A percentile compares a stretch with the other conserved stretches of the same genome.
phyloP scores from a whole-genome alignment of 257 asterid genomes.

The Lycium barbarum region DNA sequence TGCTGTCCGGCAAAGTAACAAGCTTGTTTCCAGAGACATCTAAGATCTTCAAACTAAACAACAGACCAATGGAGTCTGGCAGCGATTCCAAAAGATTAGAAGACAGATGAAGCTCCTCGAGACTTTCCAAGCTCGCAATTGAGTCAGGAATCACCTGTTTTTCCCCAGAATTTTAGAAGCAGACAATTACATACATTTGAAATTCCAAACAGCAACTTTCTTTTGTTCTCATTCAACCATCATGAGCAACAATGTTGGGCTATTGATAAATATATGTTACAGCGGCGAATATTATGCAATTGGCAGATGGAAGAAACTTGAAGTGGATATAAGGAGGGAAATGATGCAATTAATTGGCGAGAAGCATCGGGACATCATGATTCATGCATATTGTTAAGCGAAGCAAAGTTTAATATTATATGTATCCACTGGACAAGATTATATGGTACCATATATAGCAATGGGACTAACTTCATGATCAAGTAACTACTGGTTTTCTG shows the following conservation, averaged over 20 bases:
- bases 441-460: neutral
- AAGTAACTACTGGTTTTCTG: neutral
- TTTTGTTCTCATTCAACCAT: neutral
- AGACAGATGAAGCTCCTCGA: slow-evolving; percentile 81
- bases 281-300: neutral
- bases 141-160: slow-evolving; percentile 80
- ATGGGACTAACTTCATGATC: neutral
- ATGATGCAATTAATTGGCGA: slow-evolving; percentile 6
- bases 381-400: neutral
- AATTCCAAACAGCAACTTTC: neutral
- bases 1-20: slow-evolving; percentile 78
- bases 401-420: neutral
- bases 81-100: slow-evolving; percentile 68
- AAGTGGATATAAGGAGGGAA: neutral
- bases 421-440: neutral
- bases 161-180: slow-evolving; percentile 20
- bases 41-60: slow-evolving; percentile 64
- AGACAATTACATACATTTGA: neutral
- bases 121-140: slow-evolving; percentile 70
- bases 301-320: slow-evolving; percentile 10
- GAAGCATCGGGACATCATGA: neutral
- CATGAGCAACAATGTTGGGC: neutral
- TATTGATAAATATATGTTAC: neutral
- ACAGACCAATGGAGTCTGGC: slow-evolving; percentile 79
- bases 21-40: slow-evolving; percentile 85